Evolutionary conservation across 2,329 filamentous ascomycete genomes (phyloP), one percentile per base, ranked within the genome.

Genomic region (Penicillium janthinellum): DNA sequence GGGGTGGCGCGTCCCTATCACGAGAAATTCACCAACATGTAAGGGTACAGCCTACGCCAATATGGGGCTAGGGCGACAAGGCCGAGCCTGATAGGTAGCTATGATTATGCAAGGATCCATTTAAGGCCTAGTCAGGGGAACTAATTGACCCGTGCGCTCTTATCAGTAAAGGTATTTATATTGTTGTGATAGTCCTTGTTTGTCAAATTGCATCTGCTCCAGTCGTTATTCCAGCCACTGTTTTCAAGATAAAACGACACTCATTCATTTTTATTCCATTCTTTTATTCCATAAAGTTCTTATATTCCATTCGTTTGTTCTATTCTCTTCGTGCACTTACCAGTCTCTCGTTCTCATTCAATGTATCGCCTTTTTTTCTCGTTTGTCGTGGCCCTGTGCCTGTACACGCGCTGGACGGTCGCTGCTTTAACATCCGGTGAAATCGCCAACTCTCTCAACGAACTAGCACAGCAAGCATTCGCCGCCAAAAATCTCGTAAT

Each of bases 391-490:
- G 57, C 37, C 8, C 22, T 59, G 8, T 56, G 45, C 45, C 34
- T 59, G 7, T 17, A 15, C 45, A 34, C 52, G 38, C 31, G 10
- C 45, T 56, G 45, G 15, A 12, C 28, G 10, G 22, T 59, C 52
- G 57, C 57, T 38, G 52, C 57, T 25, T 39, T 28, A 12, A 51
- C 57, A 8, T 47, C 57, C 15, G 38, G 20, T 41, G 57, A 59
- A 56, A 59, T 59, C 34, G 53, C 57, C 53, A 59, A 59, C 31
- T 59, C 57, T 51, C 57, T 59, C 47, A 61, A 63, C 41, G 56
- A 57, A 31, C 51, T 63, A 35, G 61, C 61, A 34, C 54, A 52
- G 51, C 57, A 56, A 51, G 57, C 52, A 39, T 64, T 62, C 28
- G 53, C 56, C 52, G 42, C 39, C n/a, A 62, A 64, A 47, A 34